Percentiles rank a stretch among this genome's conserved stretches.
Conservation (phyloP, 257 asterid genomes). For the Ligustrum vulgare region DNA sequence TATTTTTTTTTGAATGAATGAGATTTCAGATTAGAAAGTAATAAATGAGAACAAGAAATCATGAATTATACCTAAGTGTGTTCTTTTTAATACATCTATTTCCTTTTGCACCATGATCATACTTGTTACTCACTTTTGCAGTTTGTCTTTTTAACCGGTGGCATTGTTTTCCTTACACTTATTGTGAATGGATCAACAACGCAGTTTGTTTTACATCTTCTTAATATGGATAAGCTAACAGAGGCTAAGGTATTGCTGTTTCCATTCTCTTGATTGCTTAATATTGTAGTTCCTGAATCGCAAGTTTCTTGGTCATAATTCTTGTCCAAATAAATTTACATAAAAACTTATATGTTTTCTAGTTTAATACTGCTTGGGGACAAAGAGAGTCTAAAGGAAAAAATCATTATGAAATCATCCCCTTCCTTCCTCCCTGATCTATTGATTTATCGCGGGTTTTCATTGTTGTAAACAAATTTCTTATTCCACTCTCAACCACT, state of each 20-base stretch:
- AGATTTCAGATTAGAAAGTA: background rate
- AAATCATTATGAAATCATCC: background rate
- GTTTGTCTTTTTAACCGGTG: conserved; percentile 98
- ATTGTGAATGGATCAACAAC: conserved; percentile 95
- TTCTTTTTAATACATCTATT: background rate
- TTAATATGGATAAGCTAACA: conserved; percentile 77
- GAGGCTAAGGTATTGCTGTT: conserved; percentile 59
- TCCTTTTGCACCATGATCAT: conserved; percentile 5
- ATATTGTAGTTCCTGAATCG: background rate
- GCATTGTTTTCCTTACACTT: conserved; percentile 91
- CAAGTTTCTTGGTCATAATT: background rate
- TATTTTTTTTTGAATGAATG: conserved; percentile 6
- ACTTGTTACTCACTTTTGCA: conserved; percentile 50
- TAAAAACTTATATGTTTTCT: background rate
- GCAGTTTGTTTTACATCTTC: conserved; percentile 66
- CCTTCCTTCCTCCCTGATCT: background rate
- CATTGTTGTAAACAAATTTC: background rate
- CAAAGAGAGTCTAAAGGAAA: background rate
- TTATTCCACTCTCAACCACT: background rate
- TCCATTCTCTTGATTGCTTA: background rate
- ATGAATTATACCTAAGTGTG: background rate
- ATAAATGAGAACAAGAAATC: background rate
- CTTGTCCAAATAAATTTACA: background rate
- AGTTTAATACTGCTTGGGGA: background rate
- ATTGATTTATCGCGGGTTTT: background rate